phyloP scores from a whole-genome alignment of 192 early-diverging fungal genomes.

The Backusella westeae region DNA sequence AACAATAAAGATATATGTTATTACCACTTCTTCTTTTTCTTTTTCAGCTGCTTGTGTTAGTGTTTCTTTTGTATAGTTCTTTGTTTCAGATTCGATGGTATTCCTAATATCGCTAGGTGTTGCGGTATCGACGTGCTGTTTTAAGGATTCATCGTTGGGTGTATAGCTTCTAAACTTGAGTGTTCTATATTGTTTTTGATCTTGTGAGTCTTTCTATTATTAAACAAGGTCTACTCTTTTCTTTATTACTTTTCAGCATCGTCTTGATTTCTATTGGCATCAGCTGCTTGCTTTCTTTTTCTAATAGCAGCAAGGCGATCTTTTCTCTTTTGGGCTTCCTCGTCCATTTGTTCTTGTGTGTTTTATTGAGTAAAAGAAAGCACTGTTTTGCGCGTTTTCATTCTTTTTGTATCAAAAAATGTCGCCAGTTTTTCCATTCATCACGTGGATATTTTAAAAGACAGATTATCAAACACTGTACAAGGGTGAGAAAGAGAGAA shows the following conservation, averaged over 20 bases:
- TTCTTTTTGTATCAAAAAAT: not conserved
- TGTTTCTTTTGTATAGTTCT: slow-evolving; percentile 48
- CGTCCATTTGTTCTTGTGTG: slow-evolving; percentile 44
- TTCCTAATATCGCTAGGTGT: slow-evolving; percentile 45
- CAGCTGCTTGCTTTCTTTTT: slow-evolving; percentile 45
- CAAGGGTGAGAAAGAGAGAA: not conserved
- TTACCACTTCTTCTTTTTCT: slow-evolving; percentile 60
- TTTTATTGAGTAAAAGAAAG: not conserved
- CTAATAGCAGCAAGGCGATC: slow-evolving; percentile 61
- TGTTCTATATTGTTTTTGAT: not conserved
- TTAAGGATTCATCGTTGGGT: slow-evolving; percentile 46
- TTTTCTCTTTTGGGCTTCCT: slow-evolving; percentile 62
- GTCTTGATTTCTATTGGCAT: slow-evolving; percentile 18
- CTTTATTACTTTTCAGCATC: slow-evolving; percentile 26
- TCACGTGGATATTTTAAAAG: not conserved
- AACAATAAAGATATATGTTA: not conserved
- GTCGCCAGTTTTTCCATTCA: not conserved
- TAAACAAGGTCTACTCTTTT: slow-evolving; percentile 1
- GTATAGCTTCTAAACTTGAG: slow-evolving; percentile 56
- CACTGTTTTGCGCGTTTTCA: not conserved
- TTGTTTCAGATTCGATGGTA: slow-evolving; percentile 55
- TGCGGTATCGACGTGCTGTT: slow-evolving; percentile 39
- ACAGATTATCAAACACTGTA: not conserved
- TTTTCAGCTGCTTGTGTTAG: slow-evolving; percentile 54
- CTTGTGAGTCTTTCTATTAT: slow-evolving; percentile 1